A percentile compares a stretch with the other conserved stretches of the same genome.
Evolutionary conservation across 352 stramenopile species (phyloP).

Genomic region (Halophytophthora batemanensis): DNA sequence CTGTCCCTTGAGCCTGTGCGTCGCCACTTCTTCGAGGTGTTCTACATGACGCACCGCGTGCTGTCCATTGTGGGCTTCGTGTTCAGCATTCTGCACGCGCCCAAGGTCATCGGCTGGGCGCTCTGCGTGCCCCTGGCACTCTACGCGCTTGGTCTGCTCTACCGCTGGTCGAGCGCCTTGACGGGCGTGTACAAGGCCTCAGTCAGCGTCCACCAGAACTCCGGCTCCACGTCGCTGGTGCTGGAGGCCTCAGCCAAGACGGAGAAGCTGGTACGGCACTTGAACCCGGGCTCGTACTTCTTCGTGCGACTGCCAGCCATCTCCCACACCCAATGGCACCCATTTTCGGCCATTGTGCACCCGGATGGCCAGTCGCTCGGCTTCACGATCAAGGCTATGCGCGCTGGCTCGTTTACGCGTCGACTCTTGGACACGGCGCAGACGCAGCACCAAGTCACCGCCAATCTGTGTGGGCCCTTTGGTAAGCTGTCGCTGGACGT

Average conservation of each 20-base stretch:
- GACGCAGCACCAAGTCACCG: conserved; percentile 35
- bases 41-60: conserved; percentile 76
- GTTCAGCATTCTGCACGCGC: conserved; percentile 67
- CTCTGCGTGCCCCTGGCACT: conserved; percentile 60
- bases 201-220: conserved; percentile 32
- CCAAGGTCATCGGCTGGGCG: conserved; percentile 50
- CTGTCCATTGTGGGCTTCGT: conserved; percentile 72
- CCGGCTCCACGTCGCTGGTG: conserved; percentile 52
- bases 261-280: conserved; percentile 48
- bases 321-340: conserved; percentile 69
- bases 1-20: conserved; percentile 62
- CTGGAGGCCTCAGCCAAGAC: conserved; percentile 55
- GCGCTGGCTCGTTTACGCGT: conserved; percentile 49
- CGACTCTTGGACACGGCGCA: conserved; percentile 42
- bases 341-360: conserved; percentile 78
- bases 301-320: conserved; percentile 68
- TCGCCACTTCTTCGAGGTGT: conserved; percentile 67
- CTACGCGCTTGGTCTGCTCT: conserved; percentile 54
- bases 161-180: conserved; percentile 50
- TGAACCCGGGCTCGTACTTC: conserved; percentile 72
- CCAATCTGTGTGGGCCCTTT: conserved; percentile 68
- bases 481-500: conserved; percentile 63
- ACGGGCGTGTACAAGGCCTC: conserved; percentile 43
- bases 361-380: conserved; percentile 69
- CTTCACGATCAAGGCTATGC: conserved; percentile 70